Percentiles rank a stretch among this genome's conserved stretches.
Evolutionary conservation across 1,284 basidiomycete species (phyloP).

Genomic region (Mrakiaceae sp.): DNA sequence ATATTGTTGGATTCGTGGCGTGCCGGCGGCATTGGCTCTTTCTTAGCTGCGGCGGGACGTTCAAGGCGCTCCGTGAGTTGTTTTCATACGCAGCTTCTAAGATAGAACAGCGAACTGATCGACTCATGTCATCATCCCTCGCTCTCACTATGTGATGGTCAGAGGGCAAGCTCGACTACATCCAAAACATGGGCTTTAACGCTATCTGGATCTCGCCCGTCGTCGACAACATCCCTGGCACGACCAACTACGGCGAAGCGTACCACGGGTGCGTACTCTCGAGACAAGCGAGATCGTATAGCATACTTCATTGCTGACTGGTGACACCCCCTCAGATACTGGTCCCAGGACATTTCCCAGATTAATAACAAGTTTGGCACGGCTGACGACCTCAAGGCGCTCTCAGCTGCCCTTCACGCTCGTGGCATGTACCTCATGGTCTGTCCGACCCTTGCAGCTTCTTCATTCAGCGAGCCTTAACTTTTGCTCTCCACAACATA

Average conservation of each 20-base stretch:
- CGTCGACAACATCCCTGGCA: constrained; percentile 32
- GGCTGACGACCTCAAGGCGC: constrained; percentile 34
- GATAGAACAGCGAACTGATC: neutral
- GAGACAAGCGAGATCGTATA: neutral
- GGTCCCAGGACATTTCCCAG: constrained; percentile 23
- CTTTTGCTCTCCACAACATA: neutral
- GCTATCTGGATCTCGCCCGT: constrained; percentile 40
- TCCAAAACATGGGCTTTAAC: constrained; percentile 14
- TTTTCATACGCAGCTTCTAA: neutral
- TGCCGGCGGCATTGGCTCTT: neutral
- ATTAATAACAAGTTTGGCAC: constrained; percentile 39
- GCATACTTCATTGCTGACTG: constrained; percentile 7
- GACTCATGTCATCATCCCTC: neutral
- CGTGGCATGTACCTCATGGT: constrained; percentile 43
- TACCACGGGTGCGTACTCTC: constrained; percentile 33
- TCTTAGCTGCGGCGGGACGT: constrained; percentile 14
- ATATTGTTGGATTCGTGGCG: neutral
- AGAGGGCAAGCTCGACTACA: constrained; percentile 13
- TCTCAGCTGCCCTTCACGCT: constrained; percentile 36
- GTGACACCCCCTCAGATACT: constrained; percentile 18
- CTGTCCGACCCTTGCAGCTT: neutral
- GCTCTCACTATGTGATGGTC: neutral
- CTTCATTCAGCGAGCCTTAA: neutral
- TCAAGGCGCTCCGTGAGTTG: constrained; percentile 5
- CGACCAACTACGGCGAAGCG: constrained; percentile 27